phyloP scores from a whole-genome alignment of 257 asterid genomes.

The Salvia splendens region DNA sequence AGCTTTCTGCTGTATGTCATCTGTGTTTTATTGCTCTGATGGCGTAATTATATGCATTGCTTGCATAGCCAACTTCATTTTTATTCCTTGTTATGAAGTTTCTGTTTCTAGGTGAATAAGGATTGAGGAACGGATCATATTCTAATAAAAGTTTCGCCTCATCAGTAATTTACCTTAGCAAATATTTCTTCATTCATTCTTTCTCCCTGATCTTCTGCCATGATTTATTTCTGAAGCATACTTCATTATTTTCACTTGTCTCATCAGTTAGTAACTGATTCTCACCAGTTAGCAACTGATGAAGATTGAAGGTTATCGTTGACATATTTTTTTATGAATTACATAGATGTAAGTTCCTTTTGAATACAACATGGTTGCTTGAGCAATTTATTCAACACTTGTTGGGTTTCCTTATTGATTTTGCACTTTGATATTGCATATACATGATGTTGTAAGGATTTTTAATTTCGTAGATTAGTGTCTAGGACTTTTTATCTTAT shows the following conservation, averaged over 20 bases:
- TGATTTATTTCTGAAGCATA: background rate
- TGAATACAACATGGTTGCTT: constrained; percentile 1
- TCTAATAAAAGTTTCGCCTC: background rate
- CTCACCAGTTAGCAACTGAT: background rate
- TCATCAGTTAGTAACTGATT: background rate
- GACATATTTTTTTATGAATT: background rate
- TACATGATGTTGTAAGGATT: constrained; percentile 15
- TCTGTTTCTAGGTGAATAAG: background rate
- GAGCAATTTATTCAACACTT: background rate
- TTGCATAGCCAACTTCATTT: background rate
- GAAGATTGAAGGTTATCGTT: constrained; percentile 10
- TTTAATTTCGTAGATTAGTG: constrained; percentile 27
- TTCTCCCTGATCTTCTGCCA: background rate
- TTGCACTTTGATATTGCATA: constrained; percentile 12
- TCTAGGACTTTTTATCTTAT: constrained; percentile 18
- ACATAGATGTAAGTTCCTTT: background rate
- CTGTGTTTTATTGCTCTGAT: background rate
- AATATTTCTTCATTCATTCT: constrained; percentile 8
- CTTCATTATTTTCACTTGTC: constrained; percentile 6
- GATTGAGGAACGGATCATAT: background rate
- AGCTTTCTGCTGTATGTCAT: background rate
- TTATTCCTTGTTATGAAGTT: background rate
- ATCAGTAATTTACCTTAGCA: background rate
- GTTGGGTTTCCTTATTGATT: background rate
- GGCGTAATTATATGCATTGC: constrained; percentile 4